Percentiles rank a stretch among this genome's conserved stretches.
These are phyloP conservation scores for Grifola frondosa DNA, from an alignment of 1,284 basidiomycete species.

Conservation along the genomic window DNA sequence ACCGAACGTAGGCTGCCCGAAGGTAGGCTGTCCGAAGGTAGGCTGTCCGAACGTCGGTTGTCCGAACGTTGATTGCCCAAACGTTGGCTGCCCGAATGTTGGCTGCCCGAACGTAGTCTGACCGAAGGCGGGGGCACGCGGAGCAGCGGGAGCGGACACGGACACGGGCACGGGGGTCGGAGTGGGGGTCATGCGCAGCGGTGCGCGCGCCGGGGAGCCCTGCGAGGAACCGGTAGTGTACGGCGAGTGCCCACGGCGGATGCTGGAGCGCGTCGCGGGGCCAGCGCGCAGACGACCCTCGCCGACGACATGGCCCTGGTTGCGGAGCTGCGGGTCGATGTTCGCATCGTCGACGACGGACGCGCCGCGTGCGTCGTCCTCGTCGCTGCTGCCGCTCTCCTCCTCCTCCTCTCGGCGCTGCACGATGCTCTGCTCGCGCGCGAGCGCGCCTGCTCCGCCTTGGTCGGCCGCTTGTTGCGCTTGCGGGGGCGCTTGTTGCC, in stretches of 20 bases:
- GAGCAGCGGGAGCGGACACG: background rate
- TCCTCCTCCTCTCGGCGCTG: constrained; percentile 3
- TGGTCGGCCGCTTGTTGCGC: constrained; percentile 44
- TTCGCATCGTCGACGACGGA: constrained; percentile 26
- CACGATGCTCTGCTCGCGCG: constrained; percentile 2
- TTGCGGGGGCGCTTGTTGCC: constrained; percentile 66
- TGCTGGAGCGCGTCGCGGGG: constrained; percentile 9
- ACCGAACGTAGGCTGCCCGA: constrained; percentile 9
- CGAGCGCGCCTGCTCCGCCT: constrained; percentile 22
- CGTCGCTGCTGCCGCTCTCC: constrained; percentile 10
- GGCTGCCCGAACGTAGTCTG: background rate
- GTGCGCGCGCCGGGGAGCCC: background rate
- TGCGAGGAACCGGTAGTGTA: constrained; percentile 8
- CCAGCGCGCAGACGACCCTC: constrained; percentile 22
- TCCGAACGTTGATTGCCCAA: constrained; percentile 3
- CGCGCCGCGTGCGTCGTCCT: constrained; percentile 13
- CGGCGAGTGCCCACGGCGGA: constrained; percentile 18
- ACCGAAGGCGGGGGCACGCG: background rate
- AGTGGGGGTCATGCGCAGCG: background rate
- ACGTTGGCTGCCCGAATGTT: constrained; percentile 2
- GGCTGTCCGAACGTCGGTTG: constrained; percentile 14
- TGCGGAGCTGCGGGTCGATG: constrained; percentile 37
- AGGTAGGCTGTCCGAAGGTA: constrained; percentile 8
- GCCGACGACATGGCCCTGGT: constrained; percentile 35
- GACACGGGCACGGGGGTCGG: background rate